Conservation (phyloP, 176 grass and related monocot species). For the Carex scoparia region DNA sequence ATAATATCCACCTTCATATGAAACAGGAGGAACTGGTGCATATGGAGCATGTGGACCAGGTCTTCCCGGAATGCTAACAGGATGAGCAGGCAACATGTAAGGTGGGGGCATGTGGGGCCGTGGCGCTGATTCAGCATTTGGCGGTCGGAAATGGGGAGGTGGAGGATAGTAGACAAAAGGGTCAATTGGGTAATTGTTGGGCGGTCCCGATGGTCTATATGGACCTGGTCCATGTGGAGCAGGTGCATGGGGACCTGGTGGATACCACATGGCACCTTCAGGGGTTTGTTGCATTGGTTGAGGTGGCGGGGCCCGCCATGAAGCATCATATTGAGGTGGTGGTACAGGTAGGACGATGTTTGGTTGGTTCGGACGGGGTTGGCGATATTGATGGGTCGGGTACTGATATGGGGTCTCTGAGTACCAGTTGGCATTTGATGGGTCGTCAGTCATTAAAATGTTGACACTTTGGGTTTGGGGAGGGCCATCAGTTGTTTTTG, state of each 20-base stretch:
- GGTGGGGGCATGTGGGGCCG: constrained; percentile 37
- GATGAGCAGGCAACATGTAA: constrained; percentile 62
- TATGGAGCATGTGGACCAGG: constrained; percentile 59
- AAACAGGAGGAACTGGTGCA: constrained; percentile 19
- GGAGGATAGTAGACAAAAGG: constrained; percentile 63
- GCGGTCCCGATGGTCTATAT: constrained; percentile 42
- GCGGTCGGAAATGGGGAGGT: constrained; percentile 50
- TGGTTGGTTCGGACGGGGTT: constrained; percentile 20
- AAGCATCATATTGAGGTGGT: constrained; percentile 42
- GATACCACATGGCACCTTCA: constrained; percentile 64
- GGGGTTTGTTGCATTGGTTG: constrained; percentile 46
- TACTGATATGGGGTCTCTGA: constrained; percentile 38
- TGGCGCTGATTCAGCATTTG: constrained; percentile 56
- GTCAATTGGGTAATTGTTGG: constrained; percentile 56
- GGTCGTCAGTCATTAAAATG: constrained; percentile 50
- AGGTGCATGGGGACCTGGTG: constrained; percentile 40
- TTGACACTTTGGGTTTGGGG: constrained; percentile 38
- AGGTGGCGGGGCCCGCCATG: constrained; percentile 55
- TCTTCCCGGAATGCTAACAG: constrained; percentile 43
- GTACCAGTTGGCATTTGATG: constrained; percentile 28
- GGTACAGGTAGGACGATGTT: constrained; percentile 12
- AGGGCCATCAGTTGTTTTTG: constrained; percentile 16
- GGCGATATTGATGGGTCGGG: constrained; percentile 24
- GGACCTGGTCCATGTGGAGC: constrained; percentile 29
- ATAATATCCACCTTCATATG: constrained; percentile 67